These are phyloP conservation scores for Keithomyces neogunnii DNA, from an alignment of 2,329 filamentous ascomycete species.

Conservation along the genomic window DNA sequence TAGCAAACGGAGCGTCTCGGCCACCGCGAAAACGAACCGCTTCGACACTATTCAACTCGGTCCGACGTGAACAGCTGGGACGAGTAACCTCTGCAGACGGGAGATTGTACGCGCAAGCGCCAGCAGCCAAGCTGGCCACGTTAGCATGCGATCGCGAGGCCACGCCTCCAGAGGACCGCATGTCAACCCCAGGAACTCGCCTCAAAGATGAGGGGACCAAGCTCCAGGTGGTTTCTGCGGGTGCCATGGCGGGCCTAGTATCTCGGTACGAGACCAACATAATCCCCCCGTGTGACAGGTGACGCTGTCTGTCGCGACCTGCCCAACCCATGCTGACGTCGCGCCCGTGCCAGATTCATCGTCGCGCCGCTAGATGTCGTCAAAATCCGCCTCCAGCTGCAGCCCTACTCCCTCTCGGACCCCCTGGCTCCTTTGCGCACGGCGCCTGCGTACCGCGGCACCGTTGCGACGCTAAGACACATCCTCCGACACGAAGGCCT, in stretches of 20 bases:
- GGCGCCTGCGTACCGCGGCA: slow-evolving; percentile 60
- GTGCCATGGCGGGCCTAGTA: slow-evolving; percentile 68
- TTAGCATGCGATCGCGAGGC: slow-evolving; percentile 4
- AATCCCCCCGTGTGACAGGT: background rate
- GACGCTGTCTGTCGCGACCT: too few species aligned
- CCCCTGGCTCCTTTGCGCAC: slow-evolving; percentile 51
- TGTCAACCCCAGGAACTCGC: slow-evolving; percentile 29
- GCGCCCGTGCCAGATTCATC: slow-evolving; percentile 56
- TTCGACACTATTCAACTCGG: too few species aligned
- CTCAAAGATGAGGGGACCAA: slow-evolving; percentile 55
- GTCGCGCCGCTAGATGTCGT: slow-evolving; percentile 94
- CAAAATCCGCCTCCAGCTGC: slow-evolving; percentile 95
- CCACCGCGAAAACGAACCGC: too few species aligned
- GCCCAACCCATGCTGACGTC: too few species aligned
- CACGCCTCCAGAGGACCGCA: slow-evolving; percentile 15
- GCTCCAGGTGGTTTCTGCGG: slow-evolving; percentile 47
- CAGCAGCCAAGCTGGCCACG: slow-evolving; percentile 6
- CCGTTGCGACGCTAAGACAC: slow-evolving; percentile 62
- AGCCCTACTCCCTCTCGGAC: slow-evolving; percentile 75
- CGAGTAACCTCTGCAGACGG: background rate
- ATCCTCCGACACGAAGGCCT: slow-evolving; percentile 78
- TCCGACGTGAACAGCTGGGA: background rate
- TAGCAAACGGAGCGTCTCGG: too few species aligned
- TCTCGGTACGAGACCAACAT: slow-evolving; percentile 54
- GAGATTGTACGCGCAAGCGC: background rate